Percentiles rank a stretch among this genome's conserved stretches.
Evolutionary conservation across 345 rosid species (phyloP).

Genomic region (Melastoma malabathricum): DNA sequence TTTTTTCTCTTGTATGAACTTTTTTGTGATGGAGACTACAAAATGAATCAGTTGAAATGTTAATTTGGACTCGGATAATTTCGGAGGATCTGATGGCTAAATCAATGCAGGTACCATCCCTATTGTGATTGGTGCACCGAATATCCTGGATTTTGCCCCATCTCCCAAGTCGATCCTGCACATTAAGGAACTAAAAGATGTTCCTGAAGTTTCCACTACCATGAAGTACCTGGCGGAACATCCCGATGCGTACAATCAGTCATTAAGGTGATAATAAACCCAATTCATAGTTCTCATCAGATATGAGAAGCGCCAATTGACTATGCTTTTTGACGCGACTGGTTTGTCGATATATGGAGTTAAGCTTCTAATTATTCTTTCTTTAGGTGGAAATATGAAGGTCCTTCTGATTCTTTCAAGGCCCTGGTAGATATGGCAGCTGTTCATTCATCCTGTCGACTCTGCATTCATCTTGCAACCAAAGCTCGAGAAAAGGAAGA

Average conservation of each 20-base stretch:
- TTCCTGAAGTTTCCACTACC: conserved; percentile 43
- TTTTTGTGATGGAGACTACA: too few species aligned
- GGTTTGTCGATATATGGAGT: not conserved
- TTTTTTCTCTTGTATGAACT: too few species aligned
- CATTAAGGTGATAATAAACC: conserved; percentile 36
- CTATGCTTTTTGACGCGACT: too few species aligned
- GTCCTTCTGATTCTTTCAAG: conserved; percentile 92
- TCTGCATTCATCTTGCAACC: conserved; percentile 82
- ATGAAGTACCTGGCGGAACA: conserved; percentile 66
- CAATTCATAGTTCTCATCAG: too few species aligned
- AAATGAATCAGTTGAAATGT: too few species aligned
- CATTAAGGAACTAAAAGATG: conserved; percentile 50
- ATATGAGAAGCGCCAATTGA: too few species aligned
- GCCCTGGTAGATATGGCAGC: conserved; percentile 97
- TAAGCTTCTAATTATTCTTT: conserved; percentile 4
- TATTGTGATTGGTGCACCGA: conserved; percentile 88
- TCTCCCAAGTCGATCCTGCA: conserved; percentile 45
- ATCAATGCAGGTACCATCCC: conserved; percentile 61
- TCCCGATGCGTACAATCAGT: conserved; percentile 58
- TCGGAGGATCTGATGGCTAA: not conserved
- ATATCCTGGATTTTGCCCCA: conserved; percentile 83
- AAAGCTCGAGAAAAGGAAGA: conserved; percentile 61
- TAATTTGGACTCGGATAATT: not conserved
- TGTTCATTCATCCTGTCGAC: conserved; percentile 97
- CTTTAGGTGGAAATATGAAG: conserved; percentile 83